phyloP scores from a whole-genome alignment of 768 basidiomycete genomes.

The Trametopsis cervina region DNA sequence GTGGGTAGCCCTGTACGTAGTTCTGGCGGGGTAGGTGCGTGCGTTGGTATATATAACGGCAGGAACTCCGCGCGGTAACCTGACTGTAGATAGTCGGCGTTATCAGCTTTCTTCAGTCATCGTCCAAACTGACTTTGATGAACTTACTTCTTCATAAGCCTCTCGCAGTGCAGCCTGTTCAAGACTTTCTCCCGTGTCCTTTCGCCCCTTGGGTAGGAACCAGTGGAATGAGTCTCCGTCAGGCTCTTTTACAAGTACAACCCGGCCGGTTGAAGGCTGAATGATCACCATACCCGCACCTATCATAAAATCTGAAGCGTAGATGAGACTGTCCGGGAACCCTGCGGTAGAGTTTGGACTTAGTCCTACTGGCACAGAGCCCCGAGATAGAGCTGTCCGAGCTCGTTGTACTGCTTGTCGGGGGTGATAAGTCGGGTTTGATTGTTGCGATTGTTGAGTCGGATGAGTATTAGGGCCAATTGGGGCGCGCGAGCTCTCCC shows the following conservation, averaged over 20 bases:
- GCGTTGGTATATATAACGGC: slow-evolving; percentile 34
- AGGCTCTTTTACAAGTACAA: slow-evolving; percentile 42
- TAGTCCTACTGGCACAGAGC: too few species aligned
- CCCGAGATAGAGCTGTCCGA: too few species aligned
- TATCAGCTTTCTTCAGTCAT: too few species aligned
- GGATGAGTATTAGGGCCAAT: too few species aligned
- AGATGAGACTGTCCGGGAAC: slow-evolving; percentile 40
- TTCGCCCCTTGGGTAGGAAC: slow-evolving; percentile 61
- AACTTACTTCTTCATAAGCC: slow-evolving; percentile 56
- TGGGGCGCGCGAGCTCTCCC: too few species aligned
- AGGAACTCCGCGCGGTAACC: slow-evolving; percentile 43
- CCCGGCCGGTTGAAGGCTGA: slow-evolving; percentile 46
- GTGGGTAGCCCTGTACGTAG: slow-evolving; percentile 4
- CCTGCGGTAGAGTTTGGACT: slow-evolving; percentile 29
- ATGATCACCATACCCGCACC: slow-evolving; percentile 60
- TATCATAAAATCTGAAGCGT: slow-evolving; percentile 44
- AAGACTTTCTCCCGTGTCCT: slow-evolving; percentile 58
- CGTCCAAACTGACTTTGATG: too few species aligned
- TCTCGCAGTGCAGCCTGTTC: slow-evolving; percentile 55
- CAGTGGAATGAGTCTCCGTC: slow-evolving; percentile 31
- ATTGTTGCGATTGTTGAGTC: too few species aligned
- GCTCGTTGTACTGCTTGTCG: too few species aligned
- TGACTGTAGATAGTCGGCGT: slow-evolving; percentile 34
- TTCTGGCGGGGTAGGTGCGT: slow-evolving; percentile 34
- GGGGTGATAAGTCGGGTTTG: too few species aligned